Base-by-base conservation (phyloP, 192 early-diverging fungal genomes). In the Backusella sp. region DNA sequence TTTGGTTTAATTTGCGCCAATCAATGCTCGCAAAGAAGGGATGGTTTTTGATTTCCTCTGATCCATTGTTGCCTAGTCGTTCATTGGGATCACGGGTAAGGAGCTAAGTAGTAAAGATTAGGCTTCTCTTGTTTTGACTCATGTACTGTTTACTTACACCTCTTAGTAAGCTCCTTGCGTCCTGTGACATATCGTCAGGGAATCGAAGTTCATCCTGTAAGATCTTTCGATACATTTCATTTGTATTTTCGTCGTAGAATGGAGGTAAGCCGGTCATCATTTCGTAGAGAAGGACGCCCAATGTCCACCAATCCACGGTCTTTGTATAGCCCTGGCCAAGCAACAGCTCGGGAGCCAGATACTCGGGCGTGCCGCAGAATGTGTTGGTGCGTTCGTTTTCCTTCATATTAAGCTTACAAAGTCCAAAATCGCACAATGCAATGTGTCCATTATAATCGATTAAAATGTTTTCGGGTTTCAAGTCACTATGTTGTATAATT, bases 361-460 rank as follows among this genome's bases (percentile, higher is more conserved):
- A 99, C 79, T 99, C 98, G n/a, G 97, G 97, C 11, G 98, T 99
- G 11, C 98, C 98, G 82, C 97, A 98, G 74, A 98, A 97, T 0
- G 97, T 97, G 81, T 92, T 90, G 34, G 98, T 98, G 42, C 91
- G 94, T 72, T 94, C 95, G 65, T 93, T 93, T 79, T 96, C 96
- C 36, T 91, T 92, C 93, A 97, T 98, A 80, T 96, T 95, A 49
- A 96, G 85, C 81, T 97, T 96, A 86, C 93, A 96, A 74, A 97
- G 86, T 2, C 96, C 98, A 83, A 97, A 95, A 86, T 99, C 97
- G 74, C 94, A 94, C 26, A 98, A 89, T 0, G 94, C 92, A 81
- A 97, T 96, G 81, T 99, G 96, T 52, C 96, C 97, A 34, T 91
- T 91, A 83, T 92, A 94, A 87, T 97, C 97, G 28, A 98, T 83